Evolutionary conservation across 2,329 filamentous ascomycete species (phyloP), one percentile per base, ranked within the genome.

Genomic region (Pseudogymnoascus sp.): DNA sequence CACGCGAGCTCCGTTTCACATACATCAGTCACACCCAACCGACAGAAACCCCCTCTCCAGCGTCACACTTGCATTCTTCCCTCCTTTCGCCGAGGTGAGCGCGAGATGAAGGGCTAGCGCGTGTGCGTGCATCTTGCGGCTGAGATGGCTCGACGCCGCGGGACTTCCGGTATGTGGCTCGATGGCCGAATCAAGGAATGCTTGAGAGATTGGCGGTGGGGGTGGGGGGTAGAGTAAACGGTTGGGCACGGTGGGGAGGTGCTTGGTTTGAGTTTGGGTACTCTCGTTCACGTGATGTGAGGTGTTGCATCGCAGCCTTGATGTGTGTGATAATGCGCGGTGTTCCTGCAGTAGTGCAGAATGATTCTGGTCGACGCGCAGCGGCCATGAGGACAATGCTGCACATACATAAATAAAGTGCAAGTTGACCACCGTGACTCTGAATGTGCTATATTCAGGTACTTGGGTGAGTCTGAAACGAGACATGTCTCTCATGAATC

Each of bases 101-200:
- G 49, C 49, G 49, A 55, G 49, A 55, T 55, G 49, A 55, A 55
- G 49, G 49, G 29, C 26, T 55, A 55, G 49, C 29, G 49, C 11
- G 49, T 19, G 16, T 19, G n/a, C 49, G 6, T 19, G 16, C 7
- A 52, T 5, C 45, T 55, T 33, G 49, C 29, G 29, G 49, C 49
- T 55, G 49, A 33, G 29, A 33, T 55, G 49, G 49, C 49, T 10
- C 29, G 29, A 55, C 49, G 16, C 49, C 29, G 11, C 49, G 29
- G 49, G 29, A 55, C 49, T 33, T 33, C 49, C 29, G 29, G 49
- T 33, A 33, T 55, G 16, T 55, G 29, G 49, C 49, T 29, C 29
- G n/a, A n/a, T 6, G 49, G 29, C 49, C 49, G 16, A 55, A 55
- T 55, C n/a, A 21, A 33, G 49, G 5, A 55, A 55, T 33, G 10